Conservation (phyloP, 2,329 filamentous ascomycete species). For the Colletotrichum tropicale region DNA sequence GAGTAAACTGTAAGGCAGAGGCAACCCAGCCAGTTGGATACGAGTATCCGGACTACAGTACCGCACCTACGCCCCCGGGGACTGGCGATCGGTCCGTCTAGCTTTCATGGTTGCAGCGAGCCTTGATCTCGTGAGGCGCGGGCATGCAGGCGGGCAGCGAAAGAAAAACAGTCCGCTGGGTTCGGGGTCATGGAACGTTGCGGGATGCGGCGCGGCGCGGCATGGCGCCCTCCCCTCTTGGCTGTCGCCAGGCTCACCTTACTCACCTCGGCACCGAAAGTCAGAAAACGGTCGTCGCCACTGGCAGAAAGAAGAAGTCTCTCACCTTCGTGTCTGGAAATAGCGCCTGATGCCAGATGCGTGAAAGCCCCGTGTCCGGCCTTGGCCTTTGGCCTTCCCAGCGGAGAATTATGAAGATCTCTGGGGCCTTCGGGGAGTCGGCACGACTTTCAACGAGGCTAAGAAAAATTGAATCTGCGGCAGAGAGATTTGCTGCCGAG, state of each 20-base stretch:
- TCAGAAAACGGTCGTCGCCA: neutral
- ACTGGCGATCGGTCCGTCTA: neutral
- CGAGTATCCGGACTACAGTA: neutral
- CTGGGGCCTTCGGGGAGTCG: slow-evolving; percentile 3
- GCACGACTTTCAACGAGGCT: neutral
- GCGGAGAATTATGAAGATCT: slow-evolving; percentile 20
- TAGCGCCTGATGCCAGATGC: neutral
- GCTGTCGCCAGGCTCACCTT: neutral
- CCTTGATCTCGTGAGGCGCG: neutral
- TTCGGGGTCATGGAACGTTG: slow-evolving; percentile 7
- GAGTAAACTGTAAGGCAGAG: neutral
- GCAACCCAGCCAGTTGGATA: slow-evolving; percentile 9
- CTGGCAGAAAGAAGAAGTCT: neutral
- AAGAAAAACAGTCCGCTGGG: neutral
- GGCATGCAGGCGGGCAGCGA: neutral
- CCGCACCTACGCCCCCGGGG: neutral
- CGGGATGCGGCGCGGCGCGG: neutral
- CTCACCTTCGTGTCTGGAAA: slow-evolving; percentile 7
- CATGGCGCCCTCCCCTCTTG: neutral
- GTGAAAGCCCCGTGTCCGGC: neutral
- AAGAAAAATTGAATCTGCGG: neutral
- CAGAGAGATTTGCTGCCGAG: neutral
- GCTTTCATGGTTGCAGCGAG: neutral
- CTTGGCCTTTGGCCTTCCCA: neutral
- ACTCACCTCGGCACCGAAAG: neutral